phyloP scores from a whole-genome alignment of 768 basidiomycete species.

The Podaxis sp. region DNA sequence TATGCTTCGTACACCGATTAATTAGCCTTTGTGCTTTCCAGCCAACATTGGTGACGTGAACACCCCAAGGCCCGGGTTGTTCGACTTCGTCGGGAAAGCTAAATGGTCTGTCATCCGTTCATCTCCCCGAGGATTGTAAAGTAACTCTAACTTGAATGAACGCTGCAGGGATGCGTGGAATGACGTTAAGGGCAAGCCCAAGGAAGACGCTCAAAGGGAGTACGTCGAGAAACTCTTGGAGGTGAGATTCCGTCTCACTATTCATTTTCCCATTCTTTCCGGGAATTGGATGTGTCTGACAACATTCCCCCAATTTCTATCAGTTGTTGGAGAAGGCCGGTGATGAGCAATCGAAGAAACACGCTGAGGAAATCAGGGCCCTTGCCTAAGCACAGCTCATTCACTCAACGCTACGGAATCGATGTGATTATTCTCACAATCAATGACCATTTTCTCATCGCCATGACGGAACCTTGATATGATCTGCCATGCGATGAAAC shows the following conservation, averaged over 20 bases:
- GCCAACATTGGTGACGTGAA: slow-evolving; percentile 75
- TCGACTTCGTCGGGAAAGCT: slow-evolving; percentile 85
- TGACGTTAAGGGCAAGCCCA: slow-evolving; percentile 61
- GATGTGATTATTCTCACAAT: background rate
- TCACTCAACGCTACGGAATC: background rate
- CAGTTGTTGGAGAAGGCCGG: slow-evolving; percentile 57
- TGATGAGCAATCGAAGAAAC: slow-evolving; percentile 52
- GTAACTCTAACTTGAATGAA: background rate
- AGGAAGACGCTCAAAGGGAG: slow-evolving; percentile 66
- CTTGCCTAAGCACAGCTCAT: slow-evolving; percentile 24
- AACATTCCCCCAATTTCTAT: slow-evolving; percentile 13
- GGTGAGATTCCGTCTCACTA: slow-evolving; percentile 37
- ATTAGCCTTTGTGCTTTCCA: slow-evolving; percentile 24
- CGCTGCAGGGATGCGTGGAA: slow-evolving; percentile 83
- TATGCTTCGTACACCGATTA: no score
- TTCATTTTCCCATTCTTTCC: slow-evolving; percentile 4
- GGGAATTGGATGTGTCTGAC: slow-evolving; percentile 3
- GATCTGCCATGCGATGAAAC: background rate
- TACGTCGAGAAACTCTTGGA: slow-evolving; percentile 77
- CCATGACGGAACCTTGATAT: background rate
- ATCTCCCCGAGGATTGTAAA: background rate
- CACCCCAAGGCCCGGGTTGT: slow-evolving; percentile 61
- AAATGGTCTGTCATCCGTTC: slow-evolving; percentile 65
- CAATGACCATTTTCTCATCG: background rate
- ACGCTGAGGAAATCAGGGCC: slow-evolving; percentile 60